Evolutionary conservation across 108 stramenopile species (phyloP).

Genomic region (Skeletonema menzelii): DNA sequence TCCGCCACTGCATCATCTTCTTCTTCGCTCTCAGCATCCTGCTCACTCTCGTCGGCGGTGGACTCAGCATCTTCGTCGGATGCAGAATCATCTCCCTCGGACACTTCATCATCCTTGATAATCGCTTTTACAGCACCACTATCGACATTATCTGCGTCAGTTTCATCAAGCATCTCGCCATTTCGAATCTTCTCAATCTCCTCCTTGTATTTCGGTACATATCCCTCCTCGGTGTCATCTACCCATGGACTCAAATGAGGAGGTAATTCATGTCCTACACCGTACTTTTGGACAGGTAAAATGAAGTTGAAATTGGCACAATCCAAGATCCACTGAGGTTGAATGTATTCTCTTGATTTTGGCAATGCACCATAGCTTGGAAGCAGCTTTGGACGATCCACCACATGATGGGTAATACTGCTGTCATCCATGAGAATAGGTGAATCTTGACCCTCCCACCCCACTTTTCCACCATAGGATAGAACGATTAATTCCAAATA

Average conservation of each 20-base stretch:
- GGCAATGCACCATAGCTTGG: conserved; percentile 60
- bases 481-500: conserved; percentile 92
- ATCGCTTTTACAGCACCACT: conserved; percentile 21
- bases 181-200: conserved; percentile 90
- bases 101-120: conserved; percentile 29
- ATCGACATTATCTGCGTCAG: conserved; percentile 19
- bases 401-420: conserved; percentile 94
- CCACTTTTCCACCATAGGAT: conserved; percentile 91
- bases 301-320: conserved; percentile 91
- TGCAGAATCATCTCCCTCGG: conserved; percentile 43
- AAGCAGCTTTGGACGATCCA: conserved; percentile 84
- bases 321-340: conserved; percentile 99
- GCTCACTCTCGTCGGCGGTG: conserved; percentile 41
- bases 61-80: conserved; percentile 13
- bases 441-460: conserved; percentile 93
- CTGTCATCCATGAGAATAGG: conserved; percentile 83
- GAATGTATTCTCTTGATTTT: conserved; percentile 92
- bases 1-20: conserved; percentile 47
- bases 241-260: conserved; percentile 99
- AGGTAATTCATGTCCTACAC: conserved; percentile 88
- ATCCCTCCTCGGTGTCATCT: conserved; percentile 97
- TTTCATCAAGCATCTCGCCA: conserved; percentile 60
- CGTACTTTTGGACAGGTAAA: conserved; percentile 87
- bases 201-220: conserved; percentile 96
- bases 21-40: conserved; percentile 48